phyloP scores from a whole-genome alignment of 306 rosid genomes.

The Casuarina equisetifolia region DNA sequence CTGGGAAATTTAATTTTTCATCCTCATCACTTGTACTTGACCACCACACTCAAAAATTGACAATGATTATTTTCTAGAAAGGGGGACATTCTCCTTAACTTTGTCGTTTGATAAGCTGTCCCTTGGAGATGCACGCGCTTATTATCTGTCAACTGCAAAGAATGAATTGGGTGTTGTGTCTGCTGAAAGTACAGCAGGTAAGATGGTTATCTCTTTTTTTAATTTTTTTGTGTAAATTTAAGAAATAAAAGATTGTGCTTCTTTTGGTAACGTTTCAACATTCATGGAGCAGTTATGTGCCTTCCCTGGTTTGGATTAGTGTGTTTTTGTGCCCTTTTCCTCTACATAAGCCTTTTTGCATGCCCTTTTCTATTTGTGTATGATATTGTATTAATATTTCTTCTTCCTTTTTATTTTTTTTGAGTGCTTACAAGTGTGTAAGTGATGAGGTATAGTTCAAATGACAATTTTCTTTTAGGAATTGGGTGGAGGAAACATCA shows the following conservation, averaged over 20 bases:
- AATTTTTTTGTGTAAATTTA: background rate
- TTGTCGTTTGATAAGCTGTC: constrained; percentile 61
- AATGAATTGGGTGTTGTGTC: constrained; percentile 91
- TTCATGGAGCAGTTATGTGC: background rate
- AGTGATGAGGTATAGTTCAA: background rate
- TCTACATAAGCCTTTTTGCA: background rate
- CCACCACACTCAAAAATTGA: background rate
- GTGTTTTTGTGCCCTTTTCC: background rate
- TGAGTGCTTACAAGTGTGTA: background rate
- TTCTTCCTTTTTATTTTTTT: background rate
- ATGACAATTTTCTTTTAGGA: background rate
- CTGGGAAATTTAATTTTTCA: background rate
- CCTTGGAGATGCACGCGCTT: constrained; percentile 92
- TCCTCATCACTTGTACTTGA: background rate
- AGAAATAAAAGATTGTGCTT: background rate
- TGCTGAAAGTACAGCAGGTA: constrained; percentile 87
- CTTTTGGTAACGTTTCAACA: background rate
- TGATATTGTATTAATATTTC: background rate
- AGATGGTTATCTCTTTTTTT: constrained; percentile 21
- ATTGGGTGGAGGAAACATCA: background rate
- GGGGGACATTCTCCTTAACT: constrained; percentile 24
- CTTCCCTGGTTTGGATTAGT: background rate
- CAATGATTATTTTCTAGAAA: constrained; percentile 13
- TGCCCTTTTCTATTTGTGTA: background rate
- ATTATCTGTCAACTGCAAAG: constrained; percentile 83